Percentiles rank a stretch among this genome's conserved stretches.
Conservation (phyloP, 2,329 filamentous ascomycete species). For the Botrytis hyacinthi region DNA sequence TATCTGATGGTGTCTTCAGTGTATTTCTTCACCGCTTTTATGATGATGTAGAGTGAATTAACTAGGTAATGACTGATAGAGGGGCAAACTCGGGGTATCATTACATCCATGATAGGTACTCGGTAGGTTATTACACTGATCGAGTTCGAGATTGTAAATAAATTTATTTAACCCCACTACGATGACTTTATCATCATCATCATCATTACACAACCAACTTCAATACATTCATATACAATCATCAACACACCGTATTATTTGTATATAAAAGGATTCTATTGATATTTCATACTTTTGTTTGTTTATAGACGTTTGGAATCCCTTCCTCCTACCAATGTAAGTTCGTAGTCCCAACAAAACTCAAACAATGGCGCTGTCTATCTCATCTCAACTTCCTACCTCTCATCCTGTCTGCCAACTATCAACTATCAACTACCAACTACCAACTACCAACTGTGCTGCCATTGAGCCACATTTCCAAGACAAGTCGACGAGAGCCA, state of each 20-base stretch:
- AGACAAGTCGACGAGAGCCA: neutral
- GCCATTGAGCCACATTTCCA: neutral
- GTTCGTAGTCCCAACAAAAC: neutral
- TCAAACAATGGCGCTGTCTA: neutral
- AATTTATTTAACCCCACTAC: slow-evolving; percentile 2
- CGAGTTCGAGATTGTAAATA: neutral
- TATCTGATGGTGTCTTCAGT: neutral
- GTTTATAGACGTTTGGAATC: too few species aligned
- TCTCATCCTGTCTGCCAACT: neutral
- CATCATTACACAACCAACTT: neutral
- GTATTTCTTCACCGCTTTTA: slow-evolving; percentile 1
- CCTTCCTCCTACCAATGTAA: neutral
- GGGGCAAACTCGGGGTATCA: neutral
- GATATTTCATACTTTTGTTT: neutral
- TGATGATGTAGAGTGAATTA: neutral
- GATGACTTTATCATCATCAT: neutral
- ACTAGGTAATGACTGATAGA: neutral
- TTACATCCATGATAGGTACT: too few species aligned
- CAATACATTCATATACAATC: neutral
- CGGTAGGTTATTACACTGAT: too few species aligned
- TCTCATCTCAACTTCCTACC: neutral
- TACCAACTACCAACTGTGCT: neutral
- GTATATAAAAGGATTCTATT: neutral
- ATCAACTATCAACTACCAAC: neutral
- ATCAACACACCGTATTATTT: neutral